These are phyloP conservation scores for Xylogone sp. DNA, from an alignment of 2,329 filamentous ascomycete species.

Conservation along the genomic window DNA sequence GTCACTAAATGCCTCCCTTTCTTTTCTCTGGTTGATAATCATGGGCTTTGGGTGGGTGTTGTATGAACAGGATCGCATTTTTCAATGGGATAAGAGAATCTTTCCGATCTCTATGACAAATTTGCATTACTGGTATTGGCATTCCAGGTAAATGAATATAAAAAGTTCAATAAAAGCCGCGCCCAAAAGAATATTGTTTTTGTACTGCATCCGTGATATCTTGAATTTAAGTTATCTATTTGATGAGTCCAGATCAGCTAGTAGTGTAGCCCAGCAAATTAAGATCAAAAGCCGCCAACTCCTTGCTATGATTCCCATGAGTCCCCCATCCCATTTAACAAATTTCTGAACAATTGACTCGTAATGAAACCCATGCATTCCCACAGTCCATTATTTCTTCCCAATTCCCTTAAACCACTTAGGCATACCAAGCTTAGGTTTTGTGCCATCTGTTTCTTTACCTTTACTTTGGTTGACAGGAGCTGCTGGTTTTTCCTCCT, in stretches of 20 bases:
- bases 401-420: constrained; percentile 71
- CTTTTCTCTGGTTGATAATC: constrained; percentile 11
- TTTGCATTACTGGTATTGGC: constrained; percentile 12
- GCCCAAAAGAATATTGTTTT: background rate
- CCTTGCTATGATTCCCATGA: constrained; percentile 21
- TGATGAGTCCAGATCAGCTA: background rate
- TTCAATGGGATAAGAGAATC: background rate
- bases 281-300: constrained; percentile 11
- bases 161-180: constrained; percentile 12
- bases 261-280: background rate
- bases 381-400: constrained; percentile 56
- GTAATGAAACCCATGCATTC: constrained; percentile 2
- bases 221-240: background rate
- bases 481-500: constrained; percentile 33
- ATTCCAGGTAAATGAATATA: constrained; percentile 13
- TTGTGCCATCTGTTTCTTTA: constrained; percentile 28
- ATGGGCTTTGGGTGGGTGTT: constrained; percentile 11
- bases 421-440: constrained; percentile 42
- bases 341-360: background rate
- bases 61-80: constrained; percentile 15
- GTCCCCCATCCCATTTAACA: constrained; percentile 6
- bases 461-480: constrained; percentile 24
- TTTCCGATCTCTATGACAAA: constrained; percentile 4
- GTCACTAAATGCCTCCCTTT: constrained; percentile 51
- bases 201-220: background rate